These are phyloP conservation scores for Penicillium nordicum DNA, from an alignment of 2,329 filamentous ascomycete genomes.

Conservation along the genomic window DNA sequence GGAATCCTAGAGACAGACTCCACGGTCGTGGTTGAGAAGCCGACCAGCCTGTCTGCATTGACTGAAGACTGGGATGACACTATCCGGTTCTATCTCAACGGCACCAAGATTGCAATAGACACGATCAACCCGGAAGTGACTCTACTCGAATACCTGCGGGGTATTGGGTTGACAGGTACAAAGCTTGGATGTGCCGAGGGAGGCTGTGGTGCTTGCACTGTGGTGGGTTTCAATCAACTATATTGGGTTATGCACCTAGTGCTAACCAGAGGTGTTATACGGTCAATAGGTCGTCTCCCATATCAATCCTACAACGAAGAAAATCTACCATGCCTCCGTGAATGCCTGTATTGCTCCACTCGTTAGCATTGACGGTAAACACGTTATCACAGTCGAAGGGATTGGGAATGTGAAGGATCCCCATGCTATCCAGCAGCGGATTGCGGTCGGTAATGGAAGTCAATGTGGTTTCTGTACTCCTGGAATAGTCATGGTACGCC, in stretches of 20 bases:
- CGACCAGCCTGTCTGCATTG: constrained; percentile 55
- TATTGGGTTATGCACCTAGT: neutral
- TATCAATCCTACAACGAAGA: constrained; percentile 84
- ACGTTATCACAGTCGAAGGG: constrained; percentile 96
- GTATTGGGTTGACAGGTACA: constrained; percentile 89
- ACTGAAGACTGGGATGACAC: constrained; percentile 82
- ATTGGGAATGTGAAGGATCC: constrained; percentile 85
- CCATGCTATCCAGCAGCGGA: constrained; percentile 85
- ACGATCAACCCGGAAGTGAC: constrained; percentile 88
- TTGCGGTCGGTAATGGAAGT: constrained; percentile 86
- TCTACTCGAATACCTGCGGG: constrained; percentile 85
- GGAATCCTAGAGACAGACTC: constrained; percentile 48
- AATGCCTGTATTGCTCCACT: constrained; percentile 94
- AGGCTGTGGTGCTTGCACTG: constrained; percentile 92
- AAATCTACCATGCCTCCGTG: constrained; percentile 93
- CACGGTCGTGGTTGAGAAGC: constrained; percentile 46
- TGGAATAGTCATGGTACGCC: constrained; percentile 79
- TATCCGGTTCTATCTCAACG: constrained; percentile 89
- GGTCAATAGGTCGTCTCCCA: constrained; percentile 70
- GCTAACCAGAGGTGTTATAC: constrained; percentile 18
- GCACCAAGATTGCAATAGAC: constrained; percentile 81
- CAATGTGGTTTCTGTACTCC: constrained; percentile 97
- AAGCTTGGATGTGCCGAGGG: constrained; percentile 97
- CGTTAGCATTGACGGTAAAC: constrained; percentile 91
- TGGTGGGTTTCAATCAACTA: constrained; percentile 49